Conservation (phyloP, 2,329 filamentous ascomycete species). For the Dendryphion nanum region DNA sequence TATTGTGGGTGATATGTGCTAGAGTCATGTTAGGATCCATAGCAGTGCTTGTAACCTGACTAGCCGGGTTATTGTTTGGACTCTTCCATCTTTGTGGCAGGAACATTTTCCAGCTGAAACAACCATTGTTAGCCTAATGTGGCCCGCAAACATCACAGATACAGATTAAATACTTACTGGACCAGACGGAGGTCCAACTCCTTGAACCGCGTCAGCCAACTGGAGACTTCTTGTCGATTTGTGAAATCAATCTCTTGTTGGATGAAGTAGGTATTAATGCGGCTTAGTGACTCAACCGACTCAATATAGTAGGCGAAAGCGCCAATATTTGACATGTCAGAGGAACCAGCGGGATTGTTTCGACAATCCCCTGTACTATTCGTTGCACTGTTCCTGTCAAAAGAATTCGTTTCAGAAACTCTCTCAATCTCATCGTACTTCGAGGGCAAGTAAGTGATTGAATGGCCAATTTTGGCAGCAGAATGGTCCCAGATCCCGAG, state of each 20-base stretch:
- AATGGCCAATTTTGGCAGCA: conserved; percentile 14
- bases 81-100: neutral
- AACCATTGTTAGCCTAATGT: neutral
- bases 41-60: neutral
- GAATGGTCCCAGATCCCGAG: conserved; percentile 23
- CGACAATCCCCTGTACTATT: neutral
- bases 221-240: conserved; percentile 12
- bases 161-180: conserved; percentile 5
- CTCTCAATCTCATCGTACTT: conserved; percentile 3
- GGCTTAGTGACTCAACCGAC: conserved; percentile 19
- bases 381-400: neutral
- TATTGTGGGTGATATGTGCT: conserved; percentile 1
- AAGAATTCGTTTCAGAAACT: conserved; percentile 2
- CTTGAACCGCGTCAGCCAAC: conserved; percentile 22
- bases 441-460: conserved; percentile 12
- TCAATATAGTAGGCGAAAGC: conserved; percentile 20
- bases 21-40: conserved; percentile 1
- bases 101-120: conserved; percentile 1
- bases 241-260: conserved; percentile 16
- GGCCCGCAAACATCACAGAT: neutral
- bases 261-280: conserved; percentile 17
- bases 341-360: neutral
- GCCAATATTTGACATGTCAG: conserved; percentile 20
- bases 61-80: neutral
- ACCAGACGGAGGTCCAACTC: conserved; percentile 18